Conservation (phyloP, 1,284 basidiomycete genomes). For the Porodaedalea pini region DNA sequence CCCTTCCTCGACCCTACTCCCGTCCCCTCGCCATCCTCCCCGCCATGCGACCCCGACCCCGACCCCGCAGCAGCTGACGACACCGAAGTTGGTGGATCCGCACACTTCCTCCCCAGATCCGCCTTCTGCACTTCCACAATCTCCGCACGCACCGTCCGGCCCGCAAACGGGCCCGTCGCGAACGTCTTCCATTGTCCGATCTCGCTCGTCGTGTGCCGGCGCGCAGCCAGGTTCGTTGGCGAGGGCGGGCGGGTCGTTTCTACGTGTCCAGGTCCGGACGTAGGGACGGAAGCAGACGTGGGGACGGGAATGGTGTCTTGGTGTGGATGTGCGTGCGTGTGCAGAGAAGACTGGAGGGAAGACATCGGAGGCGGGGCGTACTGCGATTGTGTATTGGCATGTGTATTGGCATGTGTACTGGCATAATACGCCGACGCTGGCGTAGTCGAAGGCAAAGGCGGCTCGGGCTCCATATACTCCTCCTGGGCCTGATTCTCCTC, state of each 20-base stretch:
- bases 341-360: neutral
- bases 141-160: constrained; percentile 54
- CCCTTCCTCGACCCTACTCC: no score
- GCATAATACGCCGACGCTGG: neutral
- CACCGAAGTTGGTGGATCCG: constrained; percentile 19
- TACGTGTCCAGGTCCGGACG: neutral
- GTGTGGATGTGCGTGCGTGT: neutral
- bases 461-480: neutral
- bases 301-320: neutral
- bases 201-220: constrained; percentile 12
- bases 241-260: neutral
- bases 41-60: constrained; percentile 12
- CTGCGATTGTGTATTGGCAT: neutral
- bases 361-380: neutral
- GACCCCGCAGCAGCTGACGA: neutral
- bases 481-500: neutral
- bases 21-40: neutral
- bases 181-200: constrained; percentile 50
- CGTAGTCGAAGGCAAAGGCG: neutral
- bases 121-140: constrained; percentile 62
- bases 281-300: neutral
- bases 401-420: neutral
- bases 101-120: constrained; percentile 61
- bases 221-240: constrained; percentile 4
- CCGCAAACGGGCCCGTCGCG: constrained; percentile 54